Conservation (phyloP, 2,329 filamentous ascomycete species). For the Hypoxylon sp. region DNA sequence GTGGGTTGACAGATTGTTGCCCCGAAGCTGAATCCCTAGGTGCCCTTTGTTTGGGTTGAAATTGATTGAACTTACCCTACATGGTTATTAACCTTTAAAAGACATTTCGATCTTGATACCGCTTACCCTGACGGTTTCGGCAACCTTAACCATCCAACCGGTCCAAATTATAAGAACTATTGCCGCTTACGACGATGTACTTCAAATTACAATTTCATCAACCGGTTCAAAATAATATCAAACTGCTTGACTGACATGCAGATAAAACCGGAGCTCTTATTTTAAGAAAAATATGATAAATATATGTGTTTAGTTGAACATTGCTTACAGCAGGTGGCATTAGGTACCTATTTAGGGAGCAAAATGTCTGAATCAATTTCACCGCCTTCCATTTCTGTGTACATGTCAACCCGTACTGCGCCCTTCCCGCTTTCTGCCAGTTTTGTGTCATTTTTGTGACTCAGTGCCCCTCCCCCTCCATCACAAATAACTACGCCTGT, state of each 20-base stretch:
- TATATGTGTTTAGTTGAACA: not conserved
- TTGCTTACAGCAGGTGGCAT: not conserved
- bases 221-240: not conserved
- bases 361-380: not conserved
- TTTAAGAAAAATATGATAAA: not conserved
- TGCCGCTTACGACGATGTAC: not conserved
- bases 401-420: not conserved
- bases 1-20: not conserved
- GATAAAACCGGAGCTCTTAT: not conserved
- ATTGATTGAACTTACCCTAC: not conserved
- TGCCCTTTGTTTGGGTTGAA: slow-evolving; percentile 3
- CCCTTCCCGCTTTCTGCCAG: slow-evolving; percentile 19
- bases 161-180: not conserved
- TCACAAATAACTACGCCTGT: slow-evolving; percentile 9
- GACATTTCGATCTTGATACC: slow-evolving; percentile 6
- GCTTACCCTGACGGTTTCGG: slow-evolving; percentile 4
- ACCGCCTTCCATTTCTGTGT: slow-evolving; percentile 36
- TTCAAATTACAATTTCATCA: not conserved
- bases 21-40: not conserved
- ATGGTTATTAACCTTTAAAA: slow-evolving; percentile 7
- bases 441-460: slow-evolving; percentile 43
- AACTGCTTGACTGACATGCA: not conserved
- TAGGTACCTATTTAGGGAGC: not conserved
- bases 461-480: slow-evolving; percentile 46
- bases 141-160: slow-evolving; percentile 1